Evolutionary conservation across 352 stramenopile species (phyloP).

Genomic region (Phytopythium chamaehyphon): DNA sequence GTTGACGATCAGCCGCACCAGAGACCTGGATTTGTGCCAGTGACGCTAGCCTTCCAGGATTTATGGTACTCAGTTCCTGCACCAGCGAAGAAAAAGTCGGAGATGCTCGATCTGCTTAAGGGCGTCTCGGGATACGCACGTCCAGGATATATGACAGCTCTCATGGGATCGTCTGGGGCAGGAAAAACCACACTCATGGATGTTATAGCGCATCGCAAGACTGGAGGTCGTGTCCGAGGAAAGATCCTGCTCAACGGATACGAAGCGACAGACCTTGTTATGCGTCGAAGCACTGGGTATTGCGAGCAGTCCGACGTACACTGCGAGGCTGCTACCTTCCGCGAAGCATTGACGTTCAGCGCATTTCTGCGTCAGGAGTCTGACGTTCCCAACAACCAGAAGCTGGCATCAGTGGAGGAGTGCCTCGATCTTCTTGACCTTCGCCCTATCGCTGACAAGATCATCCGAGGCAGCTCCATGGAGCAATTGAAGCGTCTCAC

Average conservation of each 20-base stretch:
- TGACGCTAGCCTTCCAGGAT: constrained; percentile 38
- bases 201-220: constrained; percentile 35
- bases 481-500: constrained; percentile 53
- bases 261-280: constrained; percentile 34
- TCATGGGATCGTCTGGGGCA: constrained; percentile 58
- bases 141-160: constrained; percentile 47
- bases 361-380: constrained; percentile 68
- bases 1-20: constrained; percentile 5
- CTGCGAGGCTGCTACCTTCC: constrained; percentile 66
- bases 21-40: constrained; percentile 22
- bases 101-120: constrained; percentile 75
- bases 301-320: constrained; percentile 49
- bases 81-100: constrained; percentile 25
- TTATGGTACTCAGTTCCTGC: constrained; percentile 35
- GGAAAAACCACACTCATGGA: constrained; percentile 36
- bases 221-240: constrained; percentile 24
- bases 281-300: constrained; percentile 43
- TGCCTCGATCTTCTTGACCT: constrained; percentile 81
- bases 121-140: constrained; percentile 50
- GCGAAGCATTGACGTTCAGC: constrained; percentile 88
- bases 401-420: constrained; percentile 51
- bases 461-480: constrained; percentile 33
- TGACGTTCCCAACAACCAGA: constrained; percentile 27
- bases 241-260: constrained; percentile 55
- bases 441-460: constrained; percentile 45